A percentile compares a stretch with the other conserved stretches of the same genome.
Evolutionary conservation across 148 eudicot genomes (phyloP).

Genomic region (Rhododendron ovatum): DNA sequence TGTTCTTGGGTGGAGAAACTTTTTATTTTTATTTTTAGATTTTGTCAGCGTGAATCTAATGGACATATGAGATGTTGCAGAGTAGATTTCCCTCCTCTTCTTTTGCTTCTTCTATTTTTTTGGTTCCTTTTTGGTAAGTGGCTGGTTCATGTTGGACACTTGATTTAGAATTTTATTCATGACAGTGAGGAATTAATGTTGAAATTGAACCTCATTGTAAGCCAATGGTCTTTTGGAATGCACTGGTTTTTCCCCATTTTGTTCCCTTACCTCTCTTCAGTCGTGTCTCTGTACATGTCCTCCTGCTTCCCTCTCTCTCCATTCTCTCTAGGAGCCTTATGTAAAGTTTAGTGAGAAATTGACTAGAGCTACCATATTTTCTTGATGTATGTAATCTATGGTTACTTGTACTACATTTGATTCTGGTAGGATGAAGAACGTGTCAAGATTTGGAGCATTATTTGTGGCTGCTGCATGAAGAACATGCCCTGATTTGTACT

Average conservation of each 20-base stretch:
- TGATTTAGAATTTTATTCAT: not conserved
- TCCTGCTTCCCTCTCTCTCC: no score
- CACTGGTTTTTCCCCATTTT: not conserved
- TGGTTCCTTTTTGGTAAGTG: not conserved
- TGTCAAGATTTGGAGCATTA: not conserved
- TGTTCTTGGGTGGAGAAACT: not conserved
- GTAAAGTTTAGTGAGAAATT: not conserved
- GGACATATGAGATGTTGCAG: no score
- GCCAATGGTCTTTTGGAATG: not conserved
- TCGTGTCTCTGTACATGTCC: not conserved
- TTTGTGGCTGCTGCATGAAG: not conserved
- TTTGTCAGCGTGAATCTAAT: no score
- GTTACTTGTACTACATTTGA: not conserved
- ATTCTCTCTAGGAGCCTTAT: not conserved
- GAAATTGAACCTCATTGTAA: not conserved
- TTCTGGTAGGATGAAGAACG: not conserved
- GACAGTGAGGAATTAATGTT: not conserved
- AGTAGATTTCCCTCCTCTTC: not conserved
- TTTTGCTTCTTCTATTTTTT: not conserved
- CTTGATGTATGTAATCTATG: not conserved
- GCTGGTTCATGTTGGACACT: not conserved
- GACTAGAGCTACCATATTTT: not conserved
- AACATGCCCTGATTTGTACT: not conserved
- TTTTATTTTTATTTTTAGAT: not conserved
- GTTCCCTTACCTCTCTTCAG: not conserved